These are phyloP conservation scores for Melastoma malabathricum DNA, from an alignment of 345 rosid species.

Conservation along the genomic window DNA sequence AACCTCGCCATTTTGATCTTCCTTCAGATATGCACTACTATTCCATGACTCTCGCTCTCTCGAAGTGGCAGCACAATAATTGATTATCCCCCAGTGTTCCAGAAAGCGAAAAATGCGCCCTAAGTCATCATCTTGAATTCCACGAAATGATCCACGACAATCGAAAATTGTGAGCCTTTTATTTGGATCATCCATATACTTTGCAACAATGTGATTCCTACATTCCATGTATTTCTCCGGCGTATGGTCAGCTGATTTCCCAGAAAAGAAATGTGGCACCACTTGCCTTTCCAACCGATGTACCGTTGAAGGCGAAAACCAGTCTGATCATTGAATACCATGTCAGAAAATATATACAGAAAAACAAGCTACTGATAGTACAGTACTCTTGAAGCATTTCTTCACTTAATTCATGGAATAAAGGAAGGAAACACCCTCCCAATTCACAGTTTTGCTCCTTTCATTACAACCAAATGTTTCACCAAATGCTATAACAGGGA, in stretches of 20 bases:
- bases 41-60: slow-evolving; percentile 43
- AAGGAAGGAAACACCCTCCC: no score
- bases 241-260: slow-evolving; percentile 59
- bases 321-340: slow-evolving; percentile 33
- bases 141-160: slow-evolving; percentile 49
- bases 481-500: no score
- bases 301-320: slow-evolving; percentile 81
- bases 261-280: slow-evolving; percentile 93
- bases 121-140: slow-evolving; percentile 53
- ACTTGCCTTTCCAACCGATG: slow-evolving; percentile 95
- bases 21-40: slow-evolving; percentile 50
- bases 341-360: background rate
- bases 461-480: no score
- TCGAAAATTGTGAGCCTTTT: slow-evolving; percentile 57
- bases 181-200: slow-evolving; percentile 74
- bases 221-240: slow-evolving; percentile 87
- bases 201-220: slow-evolving; percentile 73
- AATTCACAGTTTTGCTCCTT: no score
- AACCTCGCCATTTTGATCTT: slow-evolving; percentile 81
- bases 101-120: slow-evolving; percentile 80
- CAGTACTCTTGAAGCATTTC: no score
- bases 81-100: slow-evolving; percentile 97
- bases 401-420: no score
- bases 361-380: no score
- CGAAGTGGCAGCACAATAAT: slow-evolving; percentile 57